Evolutionary conservation across 2,329 filamentous ascomycete genomes (phyloP).

Genomic region (Aspergillus sp.): DNA sequence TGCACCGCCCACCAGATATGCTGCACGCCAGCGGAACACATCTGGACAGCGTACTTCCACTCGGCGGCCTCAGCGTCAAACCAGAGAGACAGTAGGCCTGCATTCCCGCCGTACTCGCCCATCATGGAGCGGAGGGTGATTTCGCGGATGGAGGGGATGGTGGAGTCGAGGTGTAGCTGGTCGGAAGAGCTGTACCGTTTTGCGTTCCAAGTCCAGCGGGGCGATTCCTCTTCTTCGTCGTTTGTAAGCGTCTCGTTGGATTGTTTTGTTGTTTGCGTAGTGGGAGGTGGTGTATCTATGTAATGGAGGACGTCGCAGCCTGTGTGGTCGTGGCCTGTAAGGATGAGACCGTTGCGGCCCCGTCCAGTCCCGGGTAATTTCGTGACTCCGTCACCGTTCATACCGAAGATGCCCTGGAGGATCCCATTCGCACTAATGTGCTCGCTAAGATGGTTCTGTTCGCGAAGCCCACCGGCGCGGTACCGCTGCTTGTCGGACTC

Average conservation of each 20-base stretch:
- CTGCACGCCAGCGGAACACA: constrained; percentile 80
- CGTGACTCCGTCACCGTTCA: constrained; percentile 62
- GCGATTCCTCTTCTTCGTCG: not conserved
- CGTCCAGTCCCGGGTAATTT: constrained; percentile 62
- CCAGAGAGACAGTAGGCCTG: constrained; percentile 86
- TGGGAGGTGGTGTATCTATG: constrained; percentile 56
- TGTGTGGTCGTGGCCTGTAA: constrained; percentile 94
- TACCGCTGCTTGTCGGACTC: constrained; percentile 61
- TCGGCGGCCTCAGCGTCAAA: constrained; percentile 72
- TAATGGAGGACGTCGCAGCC: constrained; percentile 91
- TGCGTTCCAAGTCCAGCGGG: constrained; percentile 42
- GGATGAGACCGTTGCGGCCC: constrained; percentile 75
- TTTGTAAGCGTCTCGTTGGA: not conserved
- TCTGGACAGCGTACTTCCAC: constrained; percentile 82
- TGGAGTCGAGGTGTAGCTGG: not conserved
- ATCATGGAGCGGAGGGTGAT: constrained; percentile 98
- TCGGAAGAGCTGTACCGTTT: constrained; percentile 30
- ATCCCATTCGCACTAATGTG: constrained; percentile 71
- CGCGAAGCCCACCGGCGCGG: constrained; percentile 60
- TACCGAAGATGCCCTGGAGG: constrained; percentile 82
- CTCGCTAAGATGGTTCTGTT: constrained; percentile 87
- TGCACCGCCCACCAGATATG: constrained; percentile 95
- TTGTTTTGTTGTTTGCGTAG: not conserved
- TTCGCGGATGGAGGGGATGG: constrained; percentile 67
- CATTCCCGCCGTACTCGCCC: constrained; percentile 93